These are phyloP conservation scores for Populus hybrid DNA, from an alignment of 441 rosid genomes.

Conservation along the genomic window DNA sequence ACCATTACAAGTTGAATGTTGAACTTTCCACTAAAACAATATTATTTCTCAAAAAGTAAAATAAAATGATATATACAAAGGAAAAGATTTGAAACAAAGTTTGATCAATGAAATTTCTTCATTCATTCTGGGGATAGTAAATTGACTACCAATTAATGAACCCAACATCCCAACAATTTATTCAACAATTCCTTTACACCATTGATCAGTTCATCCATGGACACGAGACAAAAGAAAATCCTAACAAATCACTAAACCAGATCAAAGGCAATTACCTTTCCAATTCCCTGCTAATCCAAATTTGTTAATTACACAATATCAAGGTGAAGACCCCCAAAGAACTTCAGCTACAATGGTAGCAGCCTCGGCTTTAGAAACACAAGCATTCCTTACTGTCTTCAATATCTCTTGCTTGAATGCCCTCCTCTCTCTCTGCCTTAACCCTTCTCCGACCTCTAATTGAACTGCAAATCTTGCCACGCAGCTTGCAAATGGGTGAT, in stretches of 20 bases:
- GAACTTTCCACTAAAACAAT: too few relatives aligned
- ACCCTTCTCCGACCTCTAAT: conserved; percentile 69
- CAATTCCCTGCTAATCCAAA: neutral
- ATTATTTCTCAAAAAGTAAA: too few relatives aligned
- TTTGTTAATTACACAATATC: conserved; percentile 1
- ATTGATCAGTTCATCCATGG: neutral
- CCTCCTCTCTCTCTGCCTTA: conserved; percentile 63
- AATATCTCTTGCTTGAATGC: conserved; percentile 56
- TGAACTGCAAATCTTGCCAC: conserved; percentile 73
- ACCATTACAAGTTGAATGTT: too few relatives aligned
- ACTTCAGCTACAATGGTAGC: conserved; percentile 69
- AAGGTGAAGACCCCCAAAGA: conserved; percentile 75
- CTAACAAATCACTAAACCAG: neutral
- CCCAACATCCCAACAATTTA: too few relatives aligned
- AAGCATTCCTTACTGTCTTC: conserved; percentile 40
- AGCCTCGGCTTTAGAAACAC: conserved; percentile 49
- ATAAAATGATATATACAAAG: neutral
- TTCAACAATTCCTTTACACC: neutral
- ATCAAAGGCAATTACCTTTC: neutral
- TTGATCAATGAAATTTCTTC: neutral
- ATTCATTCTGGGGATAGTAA: too few relatives aligned
- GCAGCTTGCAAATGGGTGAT: conserved; percentile 63
- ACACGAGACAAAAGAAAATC: neutral
- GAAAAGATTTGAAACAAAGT: neutral
- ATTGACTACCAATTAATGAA: neutral